phyloP scores from a whole-genome alignment of 768 basidiomycete species.

The Suillus hirtellus region DNA sequence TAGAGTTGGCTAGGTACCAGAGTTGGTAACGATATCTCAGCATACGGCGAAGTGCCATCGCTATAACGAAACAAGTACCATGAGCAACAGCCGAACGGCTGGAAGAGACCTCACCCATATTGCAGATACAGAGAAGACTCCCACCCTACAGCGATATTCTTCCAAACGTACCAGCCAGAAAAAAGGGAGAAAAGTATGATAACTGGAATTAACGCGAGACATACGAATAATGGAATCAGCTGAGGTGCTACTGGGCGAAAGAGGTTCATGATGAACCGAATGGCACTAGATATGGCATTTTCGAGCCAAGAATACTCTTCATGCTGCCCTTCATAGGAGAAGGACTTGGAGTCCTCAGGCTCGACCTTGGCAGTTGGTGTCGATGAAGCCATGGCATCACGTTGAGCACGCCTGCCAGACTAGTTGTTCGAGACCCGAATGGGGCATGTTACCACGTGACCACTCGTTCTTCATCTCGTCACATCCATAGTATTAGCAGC shows the following conservation, averaged over 20 bases:
- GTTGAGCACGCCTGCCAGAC: not conserved
- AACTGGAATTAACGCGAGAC: slow-evolving; percentile 60
- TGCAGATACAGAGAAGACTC: slow-evolving; percentile 67
- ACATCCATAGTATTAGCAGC: not conserved
- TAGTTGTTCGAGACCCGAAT: not conserved
- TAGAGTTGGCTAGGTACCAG: slow-evolving; percentile 69
- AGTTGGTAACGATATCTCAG: slow-evolving; percentile 49
- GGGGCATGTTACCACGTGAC: not conserved
- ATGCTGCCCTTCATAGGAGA: not conserved
- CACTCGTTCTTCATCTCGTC: not conserved
- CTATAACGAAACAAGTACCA: slow-evolving; percentile 35
- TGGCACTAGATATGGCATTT: slow-evolving; percentile 17
- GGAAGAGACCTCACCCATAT: slow-evolving; percentile 62
- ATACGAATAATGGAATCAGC: slow-evolving; percentile 66
- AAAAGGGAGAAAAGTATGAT: slow-evolving; percentile 58
- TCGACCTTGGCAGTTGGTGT: slow-evolving; percentile 10
- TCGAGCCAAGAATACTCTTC: not conserved
- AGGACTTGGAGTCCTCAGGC: slow-evolving; percentile 4
- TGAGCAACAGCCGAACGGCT: not conserved
- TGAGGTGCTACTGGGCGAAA: slow-evolving; percentile 59
- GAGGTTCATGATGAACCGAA: slow-evolving; percentile 30
- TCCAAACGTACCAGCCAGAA: slow-evolving; percentile 78
- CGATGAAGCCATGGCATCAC: slow-evolving; percentile 9
- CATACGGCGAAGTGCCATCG: slow-evolving; percentile 65
- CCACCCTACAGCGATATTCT: slow-evolving; percentile 70